These are phyloP conservation scores for Prosopis cineraria DNA, from an alignment of 306 rosid genomes.

Conservation along the genomic window DNA sequence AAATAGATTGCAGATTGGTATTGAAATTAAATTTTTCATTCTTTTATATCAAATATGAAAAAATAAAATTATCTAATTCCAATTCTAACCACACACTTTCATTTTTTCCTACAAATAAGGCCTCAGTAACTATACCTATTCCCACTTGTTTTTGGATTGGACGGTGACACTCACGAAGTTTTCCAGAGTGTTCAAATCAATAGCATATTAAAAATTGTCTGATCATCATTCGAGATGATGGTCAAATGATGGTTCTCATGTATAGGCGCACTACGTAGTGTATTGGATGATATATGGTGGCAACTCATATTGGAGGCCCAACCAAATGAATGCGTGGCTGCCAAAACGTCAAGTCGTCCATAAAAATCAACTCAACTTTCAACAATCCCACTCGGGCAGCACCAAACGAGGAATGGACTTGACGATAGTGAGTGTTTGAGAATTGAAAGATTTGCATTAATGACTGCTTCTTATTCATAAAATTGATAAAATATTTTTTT, in stretches of 20 bases:
- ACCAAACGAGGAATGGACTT: conserved; percentile 12
- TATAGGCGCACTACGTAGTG: too few relatives aligned
- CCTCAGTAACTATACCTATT: too few relatives aligned
- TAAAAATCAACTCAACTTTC: neutral
- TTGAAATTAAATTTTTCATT: too few relatives aligned
- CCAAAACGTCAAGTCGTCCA: conserved; percentile 20
- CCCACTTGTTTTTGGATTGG: neutral
- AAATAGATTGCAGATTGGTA: too few relatives aligned
- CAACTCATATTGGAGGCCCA: conserved; percentile 1
- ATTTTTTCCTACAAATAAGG: too few relatives aligned
- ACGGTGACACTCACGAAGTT: neutral
- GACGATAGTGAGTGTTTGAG: neutral
- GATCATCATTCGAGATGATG: neutral
- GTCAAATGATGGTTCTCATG: too few relatives aligned
- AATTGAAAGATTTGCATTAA: neutral
- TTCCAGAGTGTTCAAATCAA: neutral
- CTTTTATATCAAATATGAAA: too few relatives aligned
- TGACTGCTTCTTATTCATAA: too few relatives aligned
- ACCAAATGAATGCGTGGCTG: neutral
- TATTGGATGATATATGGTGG: neutral
- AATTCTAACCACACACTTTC: too few relatives aligned
- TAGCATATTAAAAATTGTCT: too few relatives aligned
- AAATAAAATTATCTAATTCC: too few relatives aligned
- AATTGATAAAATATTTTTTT: too few relatives aligned
- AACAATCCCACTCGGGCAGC: neutral